Evolutionary conservation across 2,329 filamentous ascomycete genomes (phyloP).

Genomic region (Talaromyces sp.): DNA sequence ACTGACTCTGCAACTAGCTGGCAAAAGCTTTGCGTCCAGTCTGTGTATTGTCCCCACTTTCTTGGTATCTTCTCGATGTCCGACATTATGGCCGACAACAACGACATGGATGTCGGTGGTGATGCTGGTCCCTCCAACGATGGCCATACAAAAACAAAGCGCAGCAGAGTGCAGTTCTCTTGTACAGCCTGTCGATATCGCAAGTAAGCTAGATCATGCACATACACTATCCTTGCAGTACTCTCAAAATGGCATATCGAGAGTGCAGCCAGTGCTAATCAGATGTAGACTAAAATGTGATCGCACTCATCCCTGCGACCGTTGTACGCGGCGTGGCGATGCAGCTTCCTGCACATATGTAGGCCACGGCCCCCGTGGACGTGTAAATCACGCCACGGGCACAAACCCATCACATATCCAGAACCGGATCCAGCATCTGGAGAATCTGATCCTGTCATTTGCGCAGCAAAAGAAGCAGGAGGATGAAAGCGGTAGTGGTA

Average conservation of each 20-base stretch:
- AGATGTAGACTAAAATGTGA: constrained; percentile 33
- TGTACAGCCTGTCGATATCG: constrained; percentile 37
- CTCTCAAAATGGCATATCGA: background rate
- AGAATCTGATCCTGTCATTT: constrained; percentile 36
- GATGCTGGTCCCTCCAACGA: background rate
- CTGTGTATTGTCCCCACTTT: background rate
- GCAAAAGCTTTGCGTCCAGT: background rate
- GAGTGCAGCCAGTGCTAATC: background rate
- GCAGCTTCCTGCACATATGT: constrained; percentile 32
- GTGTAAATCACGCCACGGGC: constrained; percentile 25
- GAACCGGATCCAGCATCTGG: constrained; percentile 35
- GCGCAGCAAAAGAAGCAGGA: constrained; percentile 28
- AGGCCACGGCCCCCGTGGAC: constrained; percentile 33
- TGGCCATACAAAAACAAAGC: constrained; percentile 27
- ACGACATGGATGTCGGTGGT: background rate
- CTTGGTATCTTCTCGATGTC: background rate
- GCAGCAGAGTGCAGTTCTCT: constrained; percentile 37
- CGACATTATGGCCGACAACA: constrained; percentile 8
- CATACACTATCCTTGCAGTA: background rate
- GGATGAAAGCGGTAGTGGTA: background rate
- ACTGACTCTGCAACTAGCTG: background rate
- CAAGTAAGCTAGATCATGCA: constrained; percentile 27
- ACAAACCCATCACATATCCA: constrained; percentile 32
- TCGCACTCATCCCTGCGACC: constrained; percentile 34
- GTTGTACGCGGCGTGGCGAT: constrained; percentile 34